These are phyloP conservation scores for Melastoma malabathricum DNA, from an alignment of 345 rosid species.

Conservation along the genomic window DNA sequence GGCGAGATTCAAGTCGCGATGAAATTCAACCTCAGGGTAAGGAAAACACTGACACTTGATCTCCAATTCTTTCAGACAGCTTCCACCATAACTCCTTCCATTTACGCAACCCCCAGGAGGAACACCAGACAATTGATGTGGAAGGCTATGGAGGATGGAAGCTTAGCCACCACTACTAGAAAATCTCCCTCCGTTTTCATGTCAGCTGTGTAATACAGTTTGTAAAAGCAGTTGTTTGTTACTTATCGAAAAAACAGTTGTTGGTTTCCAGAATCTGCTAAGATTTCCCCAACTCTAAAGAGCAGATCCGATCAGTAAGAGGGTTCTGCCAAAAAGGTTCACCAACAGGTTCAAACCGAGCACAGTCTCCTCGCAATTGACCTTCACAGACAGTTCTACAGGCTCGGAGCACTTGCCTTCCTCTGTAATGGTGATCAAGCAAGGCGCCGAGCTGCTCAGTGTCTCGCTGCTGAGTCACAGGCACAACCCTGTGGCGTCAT, in stretches of 20 bases:
- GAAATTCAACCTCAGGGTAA: conserved; percentile 34
- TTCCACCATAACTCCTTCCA: too few relatives aligned
- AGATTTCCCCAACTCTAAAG: too few relatives aligned
- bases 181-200: too few relatives aligned
- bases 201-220: too few relatives aligned
- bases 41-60: neutral
- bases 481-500: conserved; percentile 67
- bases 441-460: conserved; percentile 63
- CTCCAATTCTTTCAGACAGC: too few relatives aligned
- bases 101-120: conserved; percentile 12
- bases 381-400: conserved; percentile 42
- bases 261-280: too few relatives aligned
- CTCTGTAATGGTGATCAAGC: conserved; percentile 59
- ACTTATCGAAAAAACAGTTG: too few relatives aligned
- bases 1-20: conserved; percentile 71
- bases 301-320: conserved; percentile 1
- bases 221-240: too few relatives aligned
- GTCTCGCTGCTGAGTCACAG: conserved; percentile 74
- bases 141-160: conserved; percentile 74
- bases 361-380: conserved; percentile 89
- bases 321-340: conserved; percentile 46
- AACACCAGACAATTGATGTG: conserved; percentile 12
- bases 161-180: conserved; percentile 20
- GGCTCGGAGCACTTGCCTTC: conserved; percentile 82
- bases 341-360: conserved; percentile 74